These are phyloP conservation scores for Aeschynomene evenia DNA, from an alignment of 306 rosid genomes.

Conservation along the genomic window DNA sequence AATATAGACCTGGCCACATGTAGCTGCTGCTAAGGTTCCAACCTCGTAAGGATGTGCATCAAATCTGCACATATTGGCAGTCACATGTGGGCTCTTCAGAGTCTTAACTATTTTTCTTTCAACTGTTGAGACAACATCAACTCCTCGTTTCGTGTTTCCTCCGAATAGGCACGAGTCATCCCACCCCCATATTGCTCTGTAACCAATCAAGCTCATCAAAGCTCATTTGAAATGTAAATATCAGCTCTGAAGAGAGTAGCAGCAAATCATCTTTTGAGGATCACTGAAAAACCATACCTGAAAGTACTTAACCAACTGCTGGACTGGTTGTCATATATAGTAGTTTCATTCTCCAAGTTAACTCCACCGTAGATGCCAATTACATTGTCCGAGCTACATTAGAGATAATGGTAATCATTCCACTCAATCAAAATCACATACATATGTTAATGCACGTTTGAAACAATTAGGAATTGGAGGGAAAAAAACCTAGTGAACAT, in stretches of 20 bases:
- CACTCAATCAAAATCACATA: constrained; percentile 14
- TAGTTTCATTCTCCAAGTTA: constrained; percentile 48
- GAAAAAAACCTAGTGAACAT: neutral
- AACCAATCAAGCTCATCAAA: too few species aligned
- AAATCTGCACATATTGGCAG: constrained; percentile 88
- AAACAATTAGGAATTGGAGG: neutral
- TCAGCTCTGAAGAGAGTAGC: neutral
- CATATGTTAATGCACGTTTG: neutral
- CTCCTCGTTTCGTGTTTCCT: constrained; percentile 82
- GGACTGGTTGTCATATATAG: constrained; percentile 49
- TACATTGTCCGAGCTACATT: constrained; percentile 59
- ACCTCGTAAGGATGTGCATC: constrained; percentile 52
- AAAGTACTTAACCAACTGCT: constrained; percentile 72
- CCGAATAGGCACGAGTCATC: constrained; percentile 63
- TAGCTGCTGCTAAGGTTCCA: constrained; percentile 52
- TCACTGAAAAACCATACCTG: constrained; percentile 49
- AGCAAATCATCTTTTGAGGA: constrained; percentile 4
- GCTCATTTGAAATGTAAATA: constrained; percentile 11
- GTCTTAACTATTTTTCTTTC: constrained; percentile 41
- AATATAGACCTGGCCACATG: constrained; percentile 47
- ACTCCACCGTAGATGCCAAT: constrained; percentile 67
- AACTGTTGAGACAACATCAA: constrained; percentile 61
- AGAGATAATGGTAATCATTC: constrained; percentile 9
- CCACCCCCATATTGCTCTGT: constrained; percentile 99
- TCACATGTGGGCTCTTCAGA: constrained; percentile 57